Evolutionary conservation across 805 yeast genomes (phyloP).

Genomic region (Candida silvatica): DNA sequence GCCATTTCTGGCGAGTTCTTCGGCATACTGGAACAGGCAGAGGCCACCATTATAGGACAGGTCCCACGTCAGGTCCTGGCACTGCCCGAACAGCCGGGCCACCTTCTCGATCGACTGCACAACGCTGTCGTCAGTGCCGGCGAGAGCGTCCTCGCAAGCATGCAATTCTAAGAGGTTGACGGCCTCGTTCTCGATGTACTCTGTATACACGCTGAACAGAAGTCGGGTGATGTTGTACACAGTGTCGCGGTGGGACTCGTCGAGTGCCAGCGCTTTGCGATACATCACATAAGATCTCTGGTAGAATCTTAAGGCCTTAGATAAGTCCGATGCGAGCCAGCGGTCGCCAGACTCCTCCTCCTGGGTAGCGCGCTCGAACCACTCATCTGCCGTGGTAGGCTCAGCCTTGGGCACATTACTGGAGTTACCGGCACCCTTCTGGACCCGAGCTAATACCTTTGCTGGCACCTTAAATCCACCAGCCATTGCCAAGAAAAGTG

Average conservation of each 20-base stretch:
- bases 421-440: no score
- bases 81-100: conserved; percentile 30
- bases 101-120: conserved; percentile 30
- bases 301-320: conserved; percentile 58
- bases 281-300: conserved; percentile 46
- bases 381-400: conserved; percentile 41
- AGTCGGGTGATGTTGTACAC: conserved; percentile 53
- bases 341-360: conserved; percentile 74
- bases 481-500: no score
- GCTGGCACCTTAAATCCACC: no score
- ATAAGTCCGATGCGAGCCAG: conserved; percentile 58
- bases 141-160: conserved; percentile 24
- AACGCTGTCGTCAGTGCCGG: conserved; percentile 21
- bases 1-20: conserved; percentile 19
- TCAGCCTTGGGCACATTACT: no score
- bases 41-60: conserved; percentile 37
- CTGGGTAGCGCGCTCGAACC: conserved; percentile 44
- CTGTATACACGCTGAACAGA: conserved; percentile 47
- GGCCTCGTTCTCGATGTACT: conserved; percentile 39
- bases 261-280: conserved; percentile 24
- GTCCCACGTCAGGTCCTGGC: conserved; percentile 30
- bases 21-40: conserved; percentile 39
- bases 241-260: conserved; percentile 31
- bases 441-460: no score
- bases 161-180: conserved; percentile 26